Base-by-base conservation (phyloP, 306 rosid genomes). In the Herpetospermum pedunculosum region DNA sequence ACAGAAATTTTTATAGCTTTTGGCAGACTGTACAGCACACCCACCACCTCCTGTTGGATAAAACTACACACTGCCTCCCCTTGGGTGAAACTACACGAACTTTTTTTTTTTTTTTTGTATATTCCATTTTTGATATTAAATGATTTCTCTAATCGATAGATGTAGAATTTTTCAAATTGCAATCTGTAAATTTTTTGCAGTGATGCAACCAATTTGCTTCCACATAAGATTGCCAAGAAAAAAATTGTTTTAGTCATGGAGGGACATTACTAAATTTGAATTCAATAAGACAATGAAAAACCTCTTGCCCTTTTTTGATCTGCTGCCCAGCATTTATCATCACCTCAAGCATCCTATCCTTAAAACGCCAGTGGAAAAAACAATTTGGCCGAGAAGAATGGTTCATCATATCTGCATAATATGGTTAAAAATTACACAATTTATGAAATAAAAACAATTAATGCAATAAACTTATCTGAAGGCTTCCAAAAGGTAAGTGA, bases 281-380 rank as follows among this genome's bases (percentile, higher is more conserved):
- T 1, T 62, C 74, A 46, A 52, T 38, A 73, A 44, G 47, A 84
- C n/a, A 70, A 34, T 47, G 49, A 75, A 78, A 80, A 88, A 94
- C 98, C 93, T 88, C 95, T 35, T 94, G 96, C 49, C 98, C 98
- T 77, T 89, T 94, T 84, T 69, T 83, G 76, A 94, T 89, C 72
- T 53, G 72, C 73, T 91, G 90, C 44, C 98, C 98, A 74, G 98
- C 97, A 86, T 91, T 94, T 84, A 85, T 94, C 86, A 94, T 90
- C 76, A 94, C 98, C 85, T 94, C 98, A 75, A 91, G 91, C 98
- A 94, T 94, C 69, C 96, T 84, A 76, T 94, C 98, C 83, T 91
- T 94, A 78, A 83, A 89, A 71, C 97, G 97, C 98, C 98, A 94
- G 76, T 94, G 98, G 78, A 94, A 85, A 85, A 89, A 94, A 63